A percentile compares a stretch with the other conserved stretches of the same genome.
Evolutionary conservation across 2,329 filamentous ascomycete genomes (phyloP).

Genomic region (Sordariomycetes sp.): DNA sequence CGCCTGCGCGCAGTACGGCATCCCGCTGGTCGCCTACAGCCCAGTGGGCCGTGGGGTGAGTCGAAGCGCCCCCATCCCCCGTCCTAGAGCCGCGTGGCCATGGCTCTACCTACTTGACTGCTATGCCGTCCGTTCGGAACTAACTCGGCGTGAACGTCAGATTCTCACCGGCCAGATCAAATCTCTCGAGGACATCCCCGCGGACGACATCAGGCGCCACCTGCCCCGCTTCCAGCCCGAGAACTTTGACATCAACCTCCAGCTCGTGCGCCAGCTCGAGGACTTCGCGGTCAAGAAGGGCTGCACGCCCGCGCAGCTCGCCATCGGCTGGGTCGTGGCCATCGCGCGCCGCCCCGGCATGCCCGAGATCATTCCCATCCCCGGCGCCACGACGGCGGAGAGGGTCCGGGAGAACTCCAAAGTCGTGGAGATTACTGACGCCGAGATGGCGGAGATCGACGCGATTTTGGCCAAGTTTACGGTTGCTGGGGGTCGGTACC

Average conservation of each 20-base stretch:
- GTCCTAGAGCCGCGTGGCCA: not conserved
- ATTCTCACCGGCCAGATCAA: constrained; percentile 42
- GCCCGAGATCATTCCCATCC: constrained; percentile 51
- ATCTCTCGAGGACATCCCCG: constrained; percentile 37
- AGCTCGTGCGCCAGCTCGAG: constrained; percentile 44
- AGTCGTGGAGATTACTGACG: constrained; percentile 30
- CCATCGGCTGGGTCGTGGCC: constrained; percentile 47
- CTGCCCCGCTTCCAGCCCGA: constrained; percentile 49
- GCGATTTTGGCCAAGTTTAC: constrained; percentile 31
- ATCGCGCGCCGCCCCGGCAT: constrained; percentile 36
- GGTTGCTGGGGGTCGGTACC: constrained; percentile 34
- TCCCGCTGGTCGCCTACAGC: constrained; percentile 61
- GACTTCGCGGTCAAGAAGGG: constrained; percentile 45
- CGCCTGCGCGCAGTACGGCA: constrained; percentile 47
- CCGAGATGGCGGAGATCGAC: constrained; percentile 38
- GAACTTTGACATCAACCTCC: constrained; percentile 50
- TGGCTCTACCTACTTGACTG: not conserved
- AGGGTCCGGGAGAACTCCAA: constrained; percentile 49
- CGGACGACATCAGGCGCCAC: constrained; percentile 28
- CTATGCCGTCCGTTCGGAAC: not conserved
- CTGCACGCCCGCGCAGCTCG: constrained; percentile 49
- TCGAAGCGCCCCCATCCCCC: constrained; percentile 2
- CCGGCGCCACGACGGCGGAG: constrained; percentile 42
- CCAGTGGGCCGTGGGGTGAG: constrained; percentile 47
- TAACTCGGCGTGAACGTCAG: constrained; percentile 9